Evolutionary conservation across 2,329 filamentous ascomycete species (phyloP).

Genomic region (Verticillium isaacii): DNA sequence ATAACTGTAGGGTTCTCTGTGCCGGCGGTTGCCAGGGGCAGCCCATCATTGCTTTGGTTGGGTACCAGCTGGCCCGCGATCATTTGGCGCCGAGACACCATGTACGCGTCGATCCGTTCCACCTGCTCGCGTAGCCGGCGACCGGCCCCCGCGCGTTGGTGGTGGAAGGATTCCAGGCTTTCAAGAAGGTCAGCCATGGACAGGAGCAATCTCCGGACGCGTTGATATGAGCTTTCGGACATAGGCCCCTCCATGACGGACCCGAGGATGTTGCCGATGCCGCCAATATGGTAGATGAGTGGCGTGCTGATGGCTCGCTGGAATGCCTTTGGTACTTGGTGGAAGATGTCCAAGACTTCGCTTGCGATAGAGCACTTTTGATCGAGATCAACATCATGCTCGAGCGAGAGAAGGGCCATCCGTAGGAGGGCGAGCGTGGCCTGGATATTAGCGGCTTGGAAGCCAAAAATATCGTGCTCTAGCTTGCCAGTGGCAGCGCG

Average conservation of each 20-base stretch:
- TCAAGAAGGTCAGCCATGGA: constrained; percentile 25
- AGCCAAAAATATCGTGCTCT: constrained; percentile 21
- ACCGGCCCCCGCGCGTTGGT: constrained; percentile 14
- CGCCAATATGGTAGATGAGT: constrained; percentile 25
- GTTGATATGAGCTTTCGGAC: constrained; percentile 20
- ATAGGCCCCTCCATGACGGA: constrained; percentile 26
- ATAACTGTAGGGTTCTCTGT: neutral
- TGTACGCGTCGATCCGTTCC: constrained; percentile 18
- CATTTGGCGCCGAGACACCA: constrained; percentile 12
- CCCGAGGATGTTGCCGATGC: constrained; percentile 27
- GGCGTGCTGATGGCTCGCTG: constrained; percentile 25
- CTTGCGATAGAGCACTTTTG: constrained; percentile 23
- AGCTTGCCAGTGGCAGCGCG: constrained; percentile 1
- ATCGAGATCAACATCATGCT: constrained; percentile 19
- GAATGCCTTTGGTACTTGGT: constrained; percentile 20
- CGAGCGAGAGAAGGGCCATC: constrained; percentile 22
- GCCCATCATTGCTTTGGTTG: neutral
- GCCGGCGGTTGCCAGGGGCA: neutral
- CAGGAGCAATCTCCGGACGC: constrained; percentile 21
- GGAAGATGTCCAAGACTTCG: constrained; percentile 22
- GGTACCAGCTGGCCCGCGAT: neutral
- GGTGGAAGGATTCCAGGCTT: constrained; percentile 17
- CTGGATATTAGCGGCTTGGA: constrained; percentile 27
- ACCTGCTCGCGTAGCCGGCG: constrained; percentile 17
- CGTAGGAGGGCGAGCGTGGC: constrained; percentile 25